Evolutionary conservation across 176 grass and related monocot genomes (phyloP), one percentile per base, ranked within the genome.

Genomic region (Triticum urartu): DNA sequence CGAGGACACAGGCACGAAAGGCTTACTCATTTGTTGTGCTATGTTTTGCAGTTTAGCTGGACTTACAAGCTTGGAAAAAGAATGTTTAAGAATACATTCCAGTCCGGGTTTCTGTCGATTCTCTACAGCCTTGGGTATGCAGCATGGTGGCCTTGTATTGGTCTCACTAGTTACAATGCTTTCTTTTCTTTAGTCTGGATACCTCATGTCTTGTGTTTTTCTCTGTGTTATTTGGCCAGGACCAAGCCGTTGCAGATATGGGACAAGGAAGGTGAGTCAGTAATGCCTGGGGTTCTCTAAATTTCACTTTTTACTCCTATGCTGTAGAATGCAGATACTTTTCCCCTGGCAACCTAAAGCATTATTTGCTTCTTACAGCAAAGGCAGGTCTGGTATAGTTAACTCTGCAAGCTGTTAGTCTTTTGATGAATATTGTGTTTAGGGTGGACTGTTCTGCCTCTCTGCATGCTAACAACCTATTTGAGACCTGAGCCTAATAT

Each of bases 201-300:
- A 38, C 82, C 65, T 89, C 18, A 86, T 84, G 21, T 58, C 18
- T 82, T 36, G 54, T 26, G 59, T 84, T 6, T 48, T 64, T 5
- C 20, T 9, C 36, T 9, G 39, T 87, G 22, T 62, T 43, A 15
- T 91, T 85, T 87, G 3, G n/a, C 64, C 90, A 98, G 97, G 88
- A 98, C 90, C 75, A 98, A 95, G 61, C 97, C 97, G 85, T 86
- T 98, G 89, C 97, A 98, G 92, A 98, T 98, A 91, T 96, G 97
- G 94, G 94, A 95, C 65, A 98, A 98, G 86, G 97, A 98, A 92
- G 94, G 94, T 98, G 64, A 1, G 79, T 80, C 77, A 38, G 82
- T 89, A 48, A 60, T 79, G 18, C 35, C 72, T 69, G 81, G 68
- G 34, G 9, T 62, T 32, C 14, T 61, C 79, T 32, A 30, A 60